Evolutionary conservation across 805 yeast genomes (phyloP).

Genomic region (Ogataea paraovalis): DNA sequence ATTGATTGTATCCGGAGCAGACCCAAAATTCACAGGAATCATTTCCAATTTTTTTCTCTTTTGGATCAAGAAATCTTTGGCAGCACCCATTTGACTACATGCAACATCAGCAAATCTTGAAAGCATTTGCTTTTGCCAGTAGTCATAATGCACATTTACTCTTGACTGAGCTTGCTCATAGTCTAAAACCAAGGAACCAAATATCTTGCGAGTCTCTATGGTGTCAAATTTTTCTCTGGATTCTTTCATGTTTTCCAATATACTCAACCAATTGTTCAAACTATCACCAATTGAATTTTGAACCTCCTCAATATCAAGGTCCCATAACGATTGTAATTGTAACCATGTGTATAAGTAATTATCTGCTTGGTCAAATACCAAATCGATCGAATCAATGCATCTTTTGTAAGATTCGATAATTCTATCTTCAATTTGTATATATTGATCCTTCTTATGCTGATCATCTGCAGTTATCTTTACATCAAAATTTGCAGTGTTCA

Average conservation of each 20-base stretch:
- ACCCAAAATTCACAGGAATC: conserved; percentile 31
- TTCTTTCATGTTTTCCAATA: conserved; percentile 40
- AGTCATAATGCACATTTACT: conserved; percentile 46
- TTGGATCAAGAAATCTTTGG: conserved; percentile 30
- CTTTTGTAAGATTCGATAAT: conserved; percentile 15
- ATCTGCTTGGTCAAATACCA: conserved; percentile 25
- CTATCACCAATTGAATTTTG: conserved; percentile 31
- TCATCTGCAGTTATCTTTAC: conserved; percentile 2
- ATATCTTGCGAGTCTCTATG: conserved; percentile 33
- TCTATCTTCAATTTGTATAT: not conserved
- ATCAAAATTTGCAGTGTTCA: conserved; percentile 24
- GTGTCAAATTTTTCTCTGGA: conserved; percentile 49
- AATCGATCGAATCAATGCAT: conserved; percentile 32
- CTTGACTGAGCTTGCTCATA: conserved; percentile 52
- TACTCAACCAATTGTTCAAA: conserved; percentile 44
- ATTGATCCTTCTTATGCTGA: not conserved
- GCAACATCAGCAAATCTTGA: conserved; percentile 39
- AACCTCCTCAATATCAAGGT: conserved; percentile 41
- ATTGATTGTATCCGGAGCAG: conserved; percentile 35
- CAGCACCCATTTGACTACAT: conserved; percentile 24
- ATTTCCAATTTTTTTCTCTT: conserved; percentile 37
- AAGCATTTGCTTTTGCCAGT: conserved; percentile 50
- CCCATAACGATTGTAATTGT: conserved; percentile 57
- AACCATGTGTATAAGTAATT: conserved; percentile 50
- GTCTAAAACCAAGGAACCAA: conserved; percentile 43